These are phyloP conservation scores for Pythium rishiriense DNA, from an alignment of 352 stramenopile genomes.

Conservation along the genomic window DNA sequence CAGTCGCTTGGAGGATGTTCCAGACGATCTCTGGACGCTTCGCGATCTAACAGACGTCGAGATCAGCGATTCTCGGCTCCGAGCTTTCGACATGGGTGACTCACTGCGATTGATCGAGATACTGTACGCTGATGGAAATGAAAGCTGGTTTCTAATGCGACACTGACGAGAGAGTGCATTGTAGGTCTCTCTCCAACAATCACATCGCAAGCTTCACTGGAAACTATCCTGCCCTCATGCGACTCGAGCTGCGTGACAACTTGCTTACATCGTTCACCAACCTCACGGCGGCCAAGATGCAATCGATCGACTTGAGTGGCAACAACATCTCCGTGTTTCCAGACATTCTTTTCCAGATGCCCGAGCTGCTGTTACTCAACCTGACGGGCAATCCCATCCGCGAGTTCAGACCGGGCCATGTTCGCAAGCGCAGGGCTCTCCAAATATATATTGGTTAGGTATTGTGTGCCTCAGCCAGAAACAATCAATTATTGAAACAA, in stretches of 20 bases:
- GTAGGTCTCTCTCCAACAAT: background rate
- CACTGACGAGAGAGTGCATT: background rate
- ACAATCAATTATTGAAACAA: slow-evolving; percentile 1
- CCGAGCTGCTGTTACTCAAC: background rate
- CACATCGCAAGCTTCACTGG: background rate
- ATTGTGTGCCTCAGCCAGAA: background rate
- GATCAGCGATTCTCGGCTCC: background rate
- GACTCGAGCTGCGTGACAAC: background rate
- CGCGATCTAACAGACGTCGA: background rate
- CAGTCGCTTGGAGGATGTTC: background rate
- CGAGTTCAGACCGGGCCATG: background rate
- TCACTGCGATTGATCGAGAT: background rate
- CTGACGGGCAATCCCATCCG: background rate
- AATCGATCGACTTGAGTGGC: background rate
- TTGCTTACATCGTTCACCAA: background rate
- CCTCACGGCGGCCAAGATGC: background rate
- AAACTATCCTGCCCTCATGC: background rate
- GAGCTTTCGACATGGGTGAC: background rate
- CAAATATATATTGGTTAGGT: background rate
- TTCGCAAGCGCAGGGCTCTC: too few species aligned
- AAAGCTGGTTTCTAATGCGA: background rate
- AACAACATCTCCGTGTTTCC: background rate
- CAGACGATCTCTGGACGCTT: background rate
- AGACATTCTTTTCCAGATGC: background rate
- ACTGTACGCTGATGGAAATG: background rate